Base-by-base conservation (phyloP, 495 filamentous ascomycete species). In the Gamarada debralockiae region DNA sequence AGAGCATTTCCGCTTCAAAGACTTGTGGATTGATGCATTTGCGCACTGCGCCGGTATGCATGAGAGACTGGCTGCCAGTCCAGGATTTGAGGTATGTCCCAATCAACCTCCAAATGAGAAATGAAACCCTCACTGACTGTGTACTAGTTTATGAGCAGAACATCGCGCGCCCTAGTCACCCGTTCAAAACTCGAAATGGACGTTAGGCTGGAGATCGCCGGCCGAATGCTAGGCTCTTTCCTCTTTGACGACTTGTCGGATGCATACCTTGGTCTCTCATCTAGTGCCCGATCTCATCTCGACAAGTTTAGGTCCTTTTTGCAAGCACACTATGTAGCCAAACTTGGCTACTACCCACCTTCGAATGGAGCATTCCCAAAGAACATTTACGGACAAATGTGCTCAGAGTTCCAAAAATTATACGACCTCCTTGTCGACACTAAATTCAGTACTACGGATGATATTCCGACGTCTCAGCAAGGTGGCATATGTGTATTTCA, bases 31-130 rank as follows among this genome's bases (percentile, higher is more conserved):
- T 13, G 74, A 84, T 56, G 78, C 83, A 1, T 85, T 86, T 61
- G 78, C 73, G 10, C 84, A 88, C 55, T 85, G 83, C 58, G 75
- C 77, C 31, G 84, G 84, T 43, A 87, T 87, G 85, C 76, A 70
- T 56, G 78, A 82, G 17, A 65, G 64, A 15, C 53, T 88, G 17
- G 64, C 65, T 48, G 48, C 56, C 3, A 74, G 73, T 53, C 52
- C 66, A 15, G 84, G 84, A 55, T 85, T 78, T 49, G 72, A 76
- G 67, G 81, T 80, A 65, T 22, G 73, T 56, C 13, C 3, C 39
- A n/a, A n/a, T n/a, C n/a, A n/a, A n/a, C n/a, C n/a, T n/a, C n/a
- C n/a, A n/a, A 50, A 7, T 14, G 14, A 31, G 58, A 31, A 34
- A 34, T 41, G 14, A 21, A 21, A 41, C 13, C 7, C 25, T 27